These are phyloP conservation scores for Kwoniella bestiolae DNA, from an alignment of 768 basidiomycete genomes.

Conservation along the genomic window DNA sequence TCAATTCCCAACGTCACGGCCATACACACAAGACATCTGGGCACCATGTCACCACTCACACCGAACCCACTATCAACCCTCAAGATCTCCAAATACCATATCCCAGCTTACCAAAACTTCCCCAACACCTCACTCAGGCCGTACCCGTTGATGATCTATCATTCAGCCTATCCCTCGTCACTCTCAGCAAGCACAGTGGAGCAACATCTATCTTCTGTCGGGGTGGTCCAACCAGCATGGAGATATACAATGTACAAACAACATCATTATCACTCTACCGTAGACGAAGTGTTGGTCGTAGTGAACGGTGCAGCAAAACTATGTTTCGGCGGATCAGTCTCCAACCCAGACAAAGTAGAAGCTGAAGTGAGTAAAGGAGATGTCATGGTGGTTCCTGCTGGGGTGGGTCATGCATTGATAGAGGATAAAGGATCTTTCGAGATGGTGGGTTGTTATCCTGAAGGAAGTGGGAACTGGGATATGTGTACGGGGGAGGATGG, in stretches of 20 bases:
- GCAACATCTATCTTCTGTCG: constrained; percentile 55
- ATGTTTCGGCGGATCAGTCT: constrained; percentile 58
- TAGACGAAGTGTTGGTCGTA: constrained; percentile 60
- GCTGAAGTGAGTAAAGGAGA: constrained; percentile 58
- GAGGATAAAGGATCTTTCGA: constrained; percentile 53
- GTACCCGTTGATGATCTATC: constrained; percentile 59
- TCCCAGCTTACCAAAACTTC: constrained; percentile 55
- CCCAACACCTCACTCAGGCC: constrained; percentile 59
- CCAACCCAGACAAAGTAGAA: constrained; percentile 56
- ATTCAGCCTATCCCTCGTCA: constrained; percentile 24
- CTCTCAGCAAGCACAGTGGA: constrained; percentile 47
- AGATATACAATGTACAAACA: constrained; percentile 60
- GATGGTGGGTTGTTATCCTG: constrained; percentile 61
- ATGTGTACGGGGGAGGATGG: constrained; percentile 58
- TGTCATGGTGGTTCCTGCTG: constrained; percentile 60
- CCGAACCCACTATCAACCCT: constrained; percentile 40
- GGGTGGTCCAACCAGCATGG: constrained; percentile 59
- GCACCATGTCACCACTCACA: constrained; percentile 11
- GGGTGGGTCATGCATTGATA: constrained; percentile 59
- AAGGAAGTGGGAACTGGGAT: constrained; percentile 58
- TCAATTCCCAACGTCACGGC: background rate
- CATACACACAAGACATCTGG: background rate
- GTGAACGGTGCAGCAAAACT: constrained; percentile 56
- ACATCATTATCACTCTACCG: constrained; percentile 61
- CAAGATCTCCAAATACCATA: constrained; percentile 45